Evolutionary conservation across 495 filamentous ascomycete genomes (phyloP).

Genomic region (Penicillium simplicissimum): DNA sequence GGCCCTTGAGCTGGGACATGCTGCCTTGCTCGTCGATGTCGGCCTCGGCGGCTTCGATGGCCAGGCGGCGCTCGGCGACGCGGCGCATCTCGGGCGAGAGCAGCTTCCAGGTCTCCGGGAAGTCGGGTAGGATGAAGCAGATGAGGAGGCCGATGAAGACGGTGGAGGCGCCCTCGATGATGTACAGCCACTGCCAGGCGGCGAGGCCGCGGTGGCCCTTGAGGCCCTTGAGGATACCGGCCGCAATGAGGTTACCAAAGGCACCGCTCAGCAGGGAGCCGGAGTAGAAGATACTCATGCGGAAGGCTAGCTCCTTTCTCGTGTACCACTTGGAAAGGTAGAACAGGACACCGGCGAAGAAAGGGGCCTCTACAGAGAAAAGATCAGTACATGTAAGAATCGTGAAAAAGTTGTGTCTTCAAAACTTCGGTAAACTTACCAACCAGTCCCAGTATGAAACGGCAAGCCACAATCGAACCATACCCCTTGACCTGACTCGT

Average conservation of each 20-base stretch:
- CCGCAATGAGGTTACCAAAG: slow-evolving; percentile 64
- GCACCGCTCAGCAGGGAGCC: slow-evolving; percentile 63
- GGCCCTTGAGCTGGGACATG: slow-evolving; percentile 49
- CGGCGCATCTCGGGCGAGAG: slow-evolving; percentile 49
- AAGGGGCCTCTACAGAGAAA: slow-evolving; percentile 46
- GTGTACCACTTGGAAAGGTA: slow-evolving; percentile 65
- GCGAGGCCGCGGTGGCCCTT: slow-evolving; percentile 41
- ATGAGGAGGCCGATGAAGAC: slow-evolving; percentile 42
- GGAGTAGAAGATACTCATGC: slow-evolving; percentile 67
- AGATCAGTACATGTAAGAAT: not conserved
- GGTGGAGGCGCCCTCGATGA: slow-evolving; percentile 50
- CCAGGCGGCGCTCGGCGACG: slow-evolving; percentile 52
- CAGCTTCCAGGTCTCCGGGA: slow-evolving; percentile 50
- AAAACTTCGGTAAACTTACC: slow-evolving; percentile 18
- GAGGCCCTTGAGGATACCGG: slow-evolving; percentile 50
- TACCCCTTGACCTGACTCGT: slow-evolving; percentile 55
- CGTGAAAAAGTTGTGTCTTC: no score
- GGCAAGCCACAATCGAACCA: slow-evolving; percentile 54
- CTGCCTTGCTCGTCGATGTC: slow-evolving; percentile 50
- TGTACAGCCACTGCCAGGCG: slow-evolving; percentile 56
- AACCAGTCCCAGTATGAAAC: slow-evolving; percentile 54
- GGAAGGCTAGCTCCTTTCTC: slow-evolving; percentile 54
- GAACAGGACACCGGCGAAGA: slow-evolving; percentile 53
- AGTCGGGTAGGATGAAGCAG: slow-evolving; percentile 47
- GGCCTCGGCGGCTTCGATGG: slow-evolving; percentile 48